Evolutionary conservation across 345 rosid genomes (phyloP).

Genomic region (Citrus trifoliata): DNA sequence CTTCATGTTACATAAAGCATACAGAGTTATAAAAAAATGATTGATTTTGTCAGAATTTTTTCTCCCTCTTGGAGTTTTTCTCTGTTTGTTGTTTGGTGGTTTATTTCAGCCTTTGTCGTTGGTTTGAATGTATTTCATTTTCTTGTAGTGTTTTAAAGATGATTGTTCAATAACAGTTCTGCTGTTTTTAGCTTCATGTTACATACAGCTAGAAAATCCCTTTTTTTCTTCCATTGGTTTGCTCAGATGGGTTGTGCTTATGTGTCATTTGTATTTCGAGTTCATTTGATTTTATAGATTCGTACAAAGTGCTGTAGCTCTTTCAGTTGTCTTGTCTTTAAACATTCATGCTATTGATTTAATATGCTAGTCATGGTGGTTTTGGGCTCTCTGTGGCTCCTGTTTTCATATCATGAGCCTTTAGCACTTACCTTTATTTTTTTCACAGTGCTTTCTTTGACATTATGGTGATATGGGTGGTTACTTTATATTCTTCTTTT

Average conservation of each 20-base stretch:
- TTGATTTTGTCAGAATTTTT: background rate
- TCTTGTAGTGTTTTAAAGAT: background rate
- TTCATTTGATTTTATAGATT: background rate
- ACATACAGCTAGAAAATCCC: background rate
- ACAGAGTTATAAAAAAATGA: no score
- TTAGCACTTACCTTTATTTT: background rate
- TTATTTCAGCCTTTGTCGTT: background rate
- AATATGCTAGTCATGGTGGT: no score
- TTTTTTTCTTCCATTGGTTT: background rate
- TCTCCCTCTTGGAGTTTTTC: background rate
- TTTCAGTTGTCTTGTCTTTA: background rate
- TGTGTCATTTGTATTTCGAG: background rate
- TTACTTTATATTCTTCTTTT: background rate
- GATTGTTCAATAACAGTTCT: background rate
- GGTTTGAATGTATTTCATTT: background rate
- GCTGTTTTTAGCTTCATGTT: no score
- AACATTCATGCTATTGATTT: background rate
- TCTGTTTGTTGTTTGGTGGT: background rate
- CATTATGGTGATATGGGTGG: background rate
- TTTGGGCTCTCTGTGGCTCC: background rate
- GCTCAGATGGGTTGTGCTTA: background rate
- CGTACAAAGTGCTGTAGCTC: background rate
- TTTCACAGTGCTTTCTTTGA: background rate
- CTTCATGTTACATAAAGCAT: no score
- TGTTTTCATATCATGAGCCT: background rate